Conservation (phyloP, 2,329 filamentous ascomycete species). For the Sclerotinia spermophila region DNA sequence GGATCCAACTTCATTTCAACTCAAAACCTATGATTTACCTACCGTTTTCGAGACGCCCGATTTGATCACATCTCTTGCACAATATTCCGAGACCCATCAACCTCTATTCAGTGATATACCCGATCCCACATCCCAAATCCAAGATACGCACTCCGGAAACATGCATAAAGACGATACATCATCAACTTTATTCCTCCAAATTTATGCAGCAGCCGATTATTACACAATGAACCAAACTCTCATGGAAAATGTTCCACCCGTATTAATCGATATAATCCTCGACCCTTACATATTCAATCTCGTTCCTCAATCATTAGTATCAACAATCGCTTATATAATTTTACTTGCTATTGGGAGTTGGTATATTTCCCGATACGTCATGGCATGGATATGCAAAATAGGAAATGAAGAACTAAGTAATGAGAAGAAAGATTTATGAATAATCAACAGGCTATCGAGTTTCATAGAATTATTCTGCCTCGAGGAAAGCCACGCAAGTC, state of each 20-base stretch:
- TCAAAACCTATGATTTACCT: constrained; percentile 61
- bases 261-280: constrained; percentile 76
- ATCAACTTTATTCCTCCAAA: constrained; percentile 50
- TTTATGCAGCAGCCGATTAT: constrained; percentile 79
- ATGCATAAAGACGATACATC: constrained; percentile 23
- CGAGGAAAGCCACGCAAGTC: not conserved
- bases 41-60: constrained; percentile 58
- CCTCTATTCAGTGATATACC: constrained; percentile 24
- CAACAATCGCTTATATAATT: constrained; percentile 66
- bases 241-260: constrained; percentile 71
- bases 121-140: constrained; percentile 21
- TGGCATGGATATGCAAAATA: constrained; percentile 26
- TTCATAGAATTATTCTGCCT: not conserved
- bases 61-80: constrained; percentile 61
- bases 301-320: constrained; percentile 72
- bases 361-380: constrained; percentile 32
- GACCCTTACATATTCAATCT: constrained; percentile 81
- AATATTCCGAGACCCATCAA: constrained; percentile 55
- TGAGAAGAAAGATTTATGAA: constrained; percentile 26
- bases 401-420: constrained; percentile 5
- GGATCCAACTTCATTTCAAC: constrained; percentile 80
- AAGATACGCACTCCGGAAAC: constrained; percentile 1
- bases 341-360: constrained; percentile 49
- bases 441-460: not conserved
- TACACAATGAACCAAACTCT: constrained; percentile 69